Conservation (phyloP, 192 early-diverging fungal genomes). For the Endogone sp. region DNA sequence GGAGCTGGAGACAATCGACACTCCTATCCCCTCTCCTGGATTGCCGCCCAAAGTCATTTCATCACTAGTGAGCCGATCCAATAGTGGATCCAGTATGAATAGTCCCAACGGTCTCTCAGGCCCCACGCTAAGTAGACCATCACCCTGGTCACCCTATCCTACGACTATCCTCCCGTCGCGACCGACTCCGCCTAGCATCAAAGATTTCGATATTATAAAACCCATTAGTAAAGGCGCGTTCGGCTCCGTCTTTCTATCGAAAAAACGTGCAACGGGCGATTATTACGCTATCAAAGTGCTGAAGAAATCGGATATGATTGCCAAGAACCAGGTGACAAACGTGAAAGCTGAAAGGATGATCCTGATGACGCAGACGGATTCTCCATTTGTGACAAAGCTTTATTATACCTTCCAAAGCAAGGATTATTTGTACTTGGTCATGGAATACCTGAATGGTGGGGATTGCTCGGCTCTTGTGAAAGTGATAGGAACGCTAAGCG, state of each 20-base stretch:
- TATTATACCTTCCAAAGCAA: slow-evolving; percentile 83
- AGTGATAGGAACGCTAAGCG: slow-evolving; percentile 61
- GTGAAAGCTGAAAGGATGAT: slow-evolving; percentile 89
- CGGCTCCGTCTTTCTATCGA: slow-evolving; percentile 82
- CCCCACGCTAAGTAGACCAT: slow-evolving; percentile 7
- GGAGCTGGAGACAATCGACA: slow-evolving; percentile 35
- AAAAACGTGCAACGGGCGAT: slow-evolving; percentile 79
- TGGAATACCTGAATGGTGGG: slow-evolving; percentile 88
- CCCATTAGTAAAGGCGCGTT: slow-evolving; percentile 89
- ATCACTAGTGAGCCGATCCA: slow-evolving; percentile 14
- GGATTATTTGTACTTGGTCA: slow-evolving; percentile 81
- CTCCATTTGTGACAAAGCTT: slow-evolving; percentile 78
- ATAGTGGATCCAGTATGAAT: slow-evolving; percentile 13
- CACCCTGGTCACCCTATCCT: slow-evolving; percentile 34
- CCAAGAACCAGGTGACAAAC: slow-evolving; percentile 89
- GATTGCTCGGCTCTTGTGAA: slow-evolving; percentile 87
- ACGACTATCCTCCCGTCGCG: slow-evolving; percentile 27
- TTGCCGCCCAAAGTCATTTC: slow-evolving; percentile 17
- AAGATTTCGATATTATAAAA: slow-evolving; percentile 89
- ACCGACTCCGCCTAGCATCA: slow-evolving; percentile 68
- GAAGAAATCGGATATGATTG: slow-evolving; percentile 84
- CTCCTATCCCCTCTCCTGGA: slow-evolving; percentile 26
- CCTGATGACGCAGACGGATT: slow-evolving; percentile 77
- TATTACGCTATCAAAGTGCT: slow-evolving; percentile 88
- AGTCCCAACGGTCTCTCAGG: slow-evolving; percentile 12